phyloP scores from a whole-genome alignment of 495 filamentous ascomycete species.

The Annulohypoxylon moriforme region DNA sequence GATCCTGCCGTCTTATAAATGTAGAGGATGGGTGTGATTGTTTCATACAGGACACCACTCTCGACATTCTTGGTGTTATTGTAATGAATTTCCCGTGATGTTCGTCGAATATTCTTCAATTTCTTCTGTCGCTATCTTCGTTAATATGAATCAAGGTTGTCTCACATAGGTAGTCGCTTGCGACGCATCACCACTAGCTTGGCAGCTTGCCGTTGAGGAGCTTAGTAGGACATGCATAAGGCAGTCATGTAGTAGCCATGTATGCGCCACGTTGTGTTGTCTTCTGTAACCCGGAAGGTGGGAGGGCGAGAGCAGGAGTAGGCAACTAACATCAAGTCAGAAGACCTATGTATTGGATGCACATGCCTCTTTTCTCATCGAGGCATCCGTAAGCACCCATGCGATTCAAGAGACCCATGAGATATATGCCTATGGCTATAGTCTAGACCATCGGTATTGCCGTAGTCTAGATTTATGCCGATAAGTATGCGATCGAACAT shows the following conservation, averaged over 20 bases:
- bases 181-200: constrained; percentile 8
- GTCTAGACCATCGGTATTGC: constrained; percentile 20
- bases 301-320: background rate
- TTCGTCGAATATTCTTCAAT: background rate
- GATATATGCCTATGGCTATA: constrained; percentile 8
- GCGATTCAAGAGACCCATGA: background rate
- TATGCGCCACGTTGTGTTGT: constrained; percentile 28
- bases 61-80: background rate
- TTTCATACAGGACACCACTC: constrained; percentile 1
- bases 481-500: constrained; percentile 11
- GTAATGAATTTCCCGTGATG: background rate
- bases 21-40: constrained; percentile 4
- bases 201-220: background rate
- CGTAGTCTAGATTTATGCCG: constrained; percentile 24
- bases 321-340: constrained; percentile 19
- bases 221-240: constrained; percentile 20
- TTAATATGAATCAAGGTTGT: background rate
- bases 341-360: constrained; percentile 12
- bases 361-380: constrained; percentile 15
- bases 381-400: background rate
- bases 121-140: background rate
- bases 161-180: constrained; percentile 19
- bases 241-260: constrained; percentile 18
- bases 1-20: constrained; percentile 4
- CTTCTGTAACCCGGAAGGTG: background rate